A percentile compares a stretch with the other conserved stretches of the same genome.
These are phyloP conservation scores for Boletales sp. DNA, from an alignment of 768 basidiomycete species.

Conservation along the genomic window DNA sequence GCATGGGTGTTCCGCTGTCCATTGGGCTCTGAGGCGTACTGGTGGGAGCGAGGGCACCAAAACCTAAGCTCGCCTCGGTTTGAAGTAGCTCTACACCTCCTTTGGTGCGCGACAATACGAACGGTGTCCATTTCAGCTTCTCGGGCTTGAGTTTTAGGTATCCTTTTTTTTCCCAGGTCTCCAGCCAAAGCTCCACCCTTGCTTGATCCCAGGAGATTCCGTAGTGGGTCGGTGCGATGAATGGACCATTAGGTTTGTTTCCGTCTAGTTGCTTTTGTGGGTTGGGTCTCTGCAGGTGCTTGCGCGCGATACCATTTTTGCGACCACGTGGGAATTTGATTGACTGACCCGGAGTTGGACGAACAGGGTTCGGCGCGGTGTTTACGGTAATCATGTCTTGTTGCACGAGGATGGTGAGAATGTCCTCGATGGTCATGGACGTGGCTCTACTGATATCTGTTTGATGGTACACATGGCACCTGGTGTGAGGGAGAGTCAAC, in stretches of 20 bases:
- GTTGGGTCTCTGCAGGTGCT: constrained; percentile 52
- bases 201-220: constrained; percentile 70
- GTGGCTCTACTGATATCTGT: constrained; percentile 82
- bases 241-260: constrained; percentile 45
- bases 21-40: constrained; percentile 13
- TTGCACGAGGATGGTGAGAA: constrained; percentile 67
- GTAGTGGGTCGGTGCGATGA: constrained; percentile 67
- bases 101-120: constrained; percentile 57
- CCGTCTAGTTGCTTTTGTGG: constrained; percentile 44
- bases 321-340: constrained; percentile 72
- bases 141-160: constrained; percentile 76
- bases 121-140: constrained; percentile 93
- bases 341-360: constrained; percentile 73
- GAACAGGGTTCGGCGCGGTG: constrained; percentile 45
- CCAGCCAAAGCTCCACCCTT: constrained; percentile 61
- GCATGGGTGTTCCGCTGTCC: constrained; percentile 23
- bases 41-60: constrained; percentile 7
- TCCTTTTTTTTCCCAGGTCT: constrained; percentile 72
- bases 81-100: constrained; percentile 27
- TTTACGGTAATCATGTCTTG: constrained; percentile 70
- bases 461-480: constrained; percentile 16
- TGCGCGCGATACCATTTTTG: constrained; percentile 60
- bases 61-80: constrained; percentile 10
- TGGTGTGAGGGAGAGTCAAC: constrained; percentile 15
- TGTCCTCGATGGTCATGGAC: constrained; percentile 89